These are phyloP conservation scores for Eragrostis curvula DNA, from an alignment of 176 grass and related monocot species.

Conservation along the genomic window DNA sequence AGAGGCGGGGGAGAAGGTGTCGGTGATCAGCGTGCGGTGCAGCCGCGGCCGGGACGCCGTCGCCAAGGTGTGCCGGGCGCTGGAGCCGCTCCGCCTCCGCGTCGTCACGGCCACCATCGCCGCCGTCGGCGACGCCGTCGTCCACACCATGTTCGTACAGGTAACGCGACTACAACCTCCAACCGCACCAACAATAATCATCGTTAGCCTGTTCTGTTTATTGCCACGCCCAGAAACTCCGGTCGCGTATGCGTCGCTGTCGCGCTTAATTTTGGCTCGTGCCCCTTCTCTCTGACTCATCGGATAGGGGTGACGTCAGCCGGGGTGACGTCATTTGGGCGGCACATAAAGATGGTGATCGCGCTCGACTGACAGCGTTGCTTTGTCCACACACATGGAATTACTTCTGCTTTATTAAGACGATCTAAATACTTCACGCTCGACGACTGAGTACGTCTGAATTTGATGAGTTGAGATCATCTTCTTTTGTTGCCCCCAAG, in stretches of 20 bases:
- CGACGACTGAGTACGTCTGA: too few relatives aligned
- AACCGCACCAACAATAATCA: too few relatives aligned
- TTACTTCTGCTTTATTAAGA: too few relatives aligned
- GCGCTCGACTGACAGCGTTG: too few relatives aligned
- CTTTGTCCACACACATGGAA: too few relatives aligned
- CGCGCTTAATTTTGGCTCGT: background rate
- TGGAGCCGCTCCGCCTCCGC: slow-evolving; percentile 57
- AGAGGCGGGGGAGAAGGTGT: slow-evolving; percentile 31
- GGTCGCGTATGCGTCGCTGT: background rate
- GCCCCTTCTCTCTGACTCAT: background rate
- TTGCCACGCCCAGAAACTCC: background rate
- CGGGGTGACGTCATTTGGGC: background rate
- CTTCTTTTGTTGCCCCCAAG: too few relatives aligned
- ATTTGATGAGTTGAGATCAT: too few relatives aligned
- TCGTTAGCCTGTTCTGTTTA: too few relatives aligned
- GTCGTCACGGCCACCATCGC: slow-evolving; percentile 59
- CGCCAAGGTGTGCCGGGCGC: slow-evolving; percentile 39
- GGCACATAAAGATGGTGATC: too few relatives aligned
- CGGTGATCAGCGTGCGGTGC: slow-evolving; percentile 47
- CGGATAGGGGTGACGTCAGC: background rate
- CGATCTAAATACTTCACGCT: too few relatives aligned
- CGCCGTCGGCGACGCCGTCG: slow-evolving; percentile 31
- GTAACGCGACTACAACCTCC: slow-evolving; percentile 20
- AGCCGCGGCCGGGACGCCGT: slow-evolving; percentile 43
- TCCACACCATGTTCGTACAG: slow-evolving; percentile 64